Percentiles rank a stretch among this genome's conserved stretches.
Evolutionary conservation across 2,329 filamentous ascomycete species (phyloP).

Genomic region (Rhynchosporium secalis): DNA sequence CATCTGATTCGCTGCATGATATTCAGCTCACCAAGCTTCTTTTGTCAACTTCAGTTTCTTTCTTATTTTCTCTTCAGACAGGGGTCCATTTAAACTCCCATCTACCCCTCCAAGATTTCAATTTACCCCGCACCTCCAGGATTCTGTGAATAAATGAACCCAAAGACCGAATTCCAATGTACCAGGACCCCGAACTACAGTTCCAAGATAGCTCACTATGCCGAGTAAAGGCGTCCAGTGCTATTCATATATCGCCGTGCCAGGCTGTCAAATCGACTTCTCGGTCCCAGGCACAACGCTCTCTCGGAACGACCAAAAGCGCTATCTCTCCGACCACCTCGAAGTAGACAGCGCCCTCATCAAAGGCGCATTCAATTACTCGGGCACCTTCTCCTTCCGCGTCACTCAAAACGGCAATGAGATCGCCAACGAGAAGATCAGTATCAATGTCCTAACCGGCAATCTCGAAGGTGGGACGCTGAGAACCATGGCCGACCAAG

Average conservation of each 20-base stretch:
- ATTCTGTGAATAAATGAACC: too few relatives aligned
- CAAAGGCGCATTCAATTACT: slow-evolving; percentile 45
- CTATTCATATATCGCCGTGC: slow-evolving; percentile 44
- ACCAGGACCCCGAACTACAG: too few relatives aligned
- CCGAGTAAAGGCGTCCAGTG: slow-evolving; percentile 45
- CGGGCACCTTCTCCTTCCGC: slow-evolving; percentile 47
- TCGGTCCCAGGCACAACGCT: slow-evolving; percentile 45
- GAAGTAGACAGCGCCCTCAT: slow-evolving; percentile 50
- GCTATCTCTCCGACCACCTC: slow-evolving; percentile 44
- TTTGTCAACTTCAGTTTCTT: too few relatives aligned
- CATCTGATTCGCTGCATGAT: too few relatives aligned
- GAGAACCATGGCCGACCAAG: slow-evolving; percentile 30
- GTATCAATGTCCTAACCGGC: slow-evolving; percentile 49
- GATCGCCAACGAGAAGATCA: slow-evolving; percentile 46
- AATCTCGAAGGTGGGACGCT: slow-evolving; percentile 44
- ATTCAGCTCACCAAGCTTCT: too few relatives aligned
- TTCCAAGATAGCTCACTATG: slow-evolving; percentile 36
- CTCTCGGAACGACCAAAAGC: slow-evolving; percentile 39
- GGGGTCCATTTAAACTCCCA: too few relatives aligned
- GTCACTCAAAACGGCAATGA: slow-evolving; percentile 44
- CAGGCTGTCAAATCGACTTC: slow-evolving; percentile 46
- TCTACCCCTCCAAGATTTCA: too few relatives aligned
- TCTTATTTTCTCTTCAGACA: too few relatives aligned
- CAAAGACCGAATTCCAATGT: too few relatives aligned
- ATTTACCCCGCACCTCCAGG: too few relatives aligned